Conservation (phyloP, 2,329 filamentous ascomycete genomes). For the Grosmannia penicillata region DNA sequence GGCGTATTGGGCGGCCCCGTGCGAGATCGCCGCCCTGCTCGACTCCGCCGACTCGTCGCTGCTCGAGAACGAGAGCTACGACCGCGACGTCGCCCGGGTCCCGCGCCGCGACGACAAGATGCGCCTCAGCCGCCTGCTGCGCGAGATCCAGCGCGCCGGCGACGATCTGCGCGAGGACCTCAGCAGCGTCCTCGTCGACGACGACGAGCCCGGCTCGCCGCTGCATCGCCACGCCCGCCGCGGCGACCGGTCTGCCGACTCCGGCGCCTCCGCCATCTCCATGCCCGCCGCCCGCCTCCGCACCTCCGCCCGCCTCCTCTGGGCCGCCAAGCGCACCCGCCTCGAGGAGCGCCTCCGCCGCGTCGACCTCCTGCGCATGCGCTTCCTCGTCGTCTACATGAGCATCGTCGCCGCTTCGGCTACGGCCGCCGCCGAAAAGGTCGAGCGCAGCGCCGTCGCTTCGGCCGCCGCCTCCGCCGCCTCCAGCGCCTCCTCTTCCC, state of each 20-base stretch:
- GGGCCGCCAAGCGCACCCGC: conserved; percentile 37
- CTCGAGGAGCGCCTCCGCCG: conserved; percentile 43
- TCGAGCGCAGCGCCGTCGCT: conserved; percentile 14
- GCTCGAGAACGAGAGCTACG: conserved; percentile 49
- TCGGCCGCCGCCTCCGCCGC: neutral
- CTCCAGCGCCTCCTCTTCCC: conserved; percentile 3
- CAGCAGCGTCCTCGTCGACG: conserved; percentile 32
- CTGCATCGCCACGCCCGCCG: neutral
- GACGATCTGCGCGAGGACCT: conserved; percentile 48
- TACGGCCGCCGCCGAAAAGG: conserved; percentile 21
- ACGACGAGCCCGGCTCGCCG: neutral
- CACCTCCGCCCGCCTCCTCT: conserved; percentile 36
- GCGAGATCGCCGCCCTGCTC: conserved; percentile 41
- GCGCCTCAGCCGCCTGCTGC: conserved; percentile 39
- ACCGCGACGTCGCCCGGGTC: conserved; percentile 42
- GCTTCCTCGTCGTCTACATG: conserved; percentile 50
- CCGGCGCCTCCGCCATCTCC: neutral
- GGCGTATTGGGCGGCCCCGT: conserved; percentile 43
- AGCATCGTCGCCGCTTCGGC: conserved; percentile 33
- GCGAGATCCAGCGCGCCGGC: conserved; percentile 45
- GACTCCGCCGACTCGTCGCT: conserved; percentile 48
- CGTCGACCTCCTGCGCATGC: conserved; percentile 47
- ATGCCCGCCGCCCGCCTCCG: conserved; percentile 20
- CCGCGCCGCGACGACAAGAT: conserved; percentile 47
- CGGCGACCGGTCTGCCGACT: neutral